Percentiles rank a stretch among this genome's conserved stretches.
These are phyloP conservation scores for Zoysia pacifica DNA, from an alignment of 176 grass and related monocot genomes.

Conservation along the genomic window DNA sequence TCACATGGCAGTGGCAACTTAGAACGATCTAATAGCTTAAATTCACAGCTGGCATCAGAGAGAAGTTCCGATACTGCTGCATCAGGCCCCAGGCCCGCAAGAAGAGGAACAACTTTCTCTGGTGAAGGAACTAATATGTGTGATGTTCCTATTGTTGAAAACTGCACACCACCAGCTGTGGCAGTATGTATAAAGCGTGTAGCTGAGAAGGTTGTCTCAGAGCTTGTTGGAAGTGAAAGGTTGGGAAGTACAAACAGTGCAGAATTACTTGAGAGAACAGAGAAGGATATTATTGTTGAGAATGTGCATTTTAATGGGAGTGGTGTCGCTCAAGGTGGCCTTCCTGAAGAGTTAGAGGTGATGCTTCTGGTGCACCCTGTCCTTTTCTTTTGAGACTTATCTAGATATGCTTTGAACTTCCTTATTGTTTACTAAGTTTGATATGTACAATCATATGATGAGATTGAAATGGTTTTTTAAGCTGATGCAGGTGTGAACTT, in stretches of 20 bases:
- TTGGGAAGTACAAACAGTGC: slow-evolving; percentile 40
- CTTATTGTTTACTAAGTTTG: slow-evolving; percentile 29
- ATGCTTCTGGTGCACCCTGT: slow-evolving; percentile 44
- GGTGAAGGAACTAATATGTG: slow-evolving; percentile 31
- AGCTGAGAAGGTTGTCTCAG: slow-evolving; percentile 45
- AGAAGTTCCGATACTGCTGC: slow-evolving; percentile 31
- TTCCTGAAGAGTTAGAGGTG: slow-evolving; percentile 73
- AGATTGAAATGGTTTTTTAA: slow-evolving; percentile 62
- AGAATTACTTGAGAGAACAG: slow-evolving; percentile 49
- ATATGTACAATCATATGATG: slow-evolving; percentile 47
- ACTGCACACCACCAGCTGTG: slow-evolving; percentile 24
- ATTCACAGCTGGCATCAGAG: slow-evolving; percentile 50
- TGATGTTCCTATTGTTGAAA: slow-evolving; percentile 34
- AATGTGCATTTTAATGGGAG: slow-evolving; percentile 41
- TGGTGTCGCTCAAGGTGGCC: slow-evolving; percentile 41
- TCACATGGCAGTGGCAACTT: slow-evolving; percentile 20
- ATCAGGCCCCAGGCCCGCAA: not conserved
- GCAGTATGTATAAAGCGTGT: slow-evolving; percentile 41
- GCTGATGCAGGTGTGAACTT: slow-evolving; percentile 68
- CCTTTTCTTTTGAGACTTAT: not conserved
- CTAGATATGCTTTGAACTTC: slow-evolving; percentile 41
- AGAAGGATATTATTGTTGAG: slow-evolving; percentile 37
- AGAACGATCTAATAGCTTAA: slow-evolving; percentile 26
- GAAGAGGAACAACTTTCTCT: slow-evolving; percentile 18
- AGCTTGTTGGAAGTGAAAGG: slow-evolving; percentile 50